A percentile compares a stretch with the other conserved stretches of the same genome.
Conservation (phyloP, 805 yeast species). For the Ogataea saltuana region DNA sequence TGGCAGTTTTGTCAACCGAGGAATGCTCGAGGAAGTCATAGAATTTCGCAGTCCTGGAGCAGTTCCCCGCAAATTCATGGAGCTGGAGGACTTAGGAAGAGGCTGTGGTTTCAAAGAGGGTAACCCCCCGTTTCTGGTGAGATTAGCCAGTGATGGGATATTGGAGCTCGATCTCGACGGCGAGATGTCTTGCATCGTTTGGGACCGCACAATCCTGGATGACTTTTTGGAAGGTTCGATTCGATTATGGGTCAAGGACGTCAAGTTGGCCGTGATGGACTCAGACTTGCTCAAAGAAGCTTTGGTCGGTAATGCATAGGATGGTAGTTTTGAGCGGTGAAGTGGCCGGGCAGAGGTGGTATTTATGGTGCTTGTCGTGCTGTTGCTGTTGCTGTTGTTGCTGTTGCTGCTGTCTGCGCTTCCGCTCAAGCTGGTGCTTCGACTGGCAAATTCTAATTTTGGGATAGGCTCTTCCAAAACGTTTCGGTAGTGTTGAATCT, state of each 20-base stretch:
- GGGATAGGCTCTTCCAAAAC: conserved; percentile 9
- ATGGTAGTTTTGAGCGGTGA: conserved; percentile 16
- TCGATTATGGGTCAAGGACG: neutral
- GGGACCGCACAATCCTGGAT: conserved; percentile 16
- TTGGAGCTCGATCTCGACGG: conserved; percentile 19
- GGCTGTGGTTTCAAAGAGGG: neutral
- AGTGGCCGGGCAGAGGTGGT: neutral
- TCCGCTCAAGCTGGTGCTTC: too few relatives aligned
- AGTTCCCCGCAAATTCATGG: conserved; percentile 2
- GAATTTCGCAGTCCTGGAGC: conserved; percentile 9
- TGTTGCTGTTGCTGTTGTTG: neutral
- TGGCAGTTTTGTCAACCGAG: conserved; percentile 16
- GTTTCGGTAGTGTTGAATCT: conserved; percentile 8
- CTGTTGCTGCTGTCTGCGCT: neutral
- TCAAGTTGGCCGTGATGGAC: conserved; percentile 3
- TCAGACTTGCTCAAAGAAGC: conserved; percentile 19
- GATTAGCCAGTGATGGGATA: conserved; percentile 8
- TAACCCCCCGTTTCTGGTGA: conserved; percentile 2
- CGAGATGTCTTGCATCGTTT: conserved; percentile 24
- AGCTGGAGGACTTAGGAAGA: conserved; percentile 9
- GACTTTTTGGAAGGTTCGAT: neutral
- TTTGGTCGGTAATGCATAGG: conserved; percentile 24
- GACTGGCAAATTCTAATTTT: conserved; percentile 10
- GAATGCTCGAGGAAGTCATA: conserved; percentile 15
- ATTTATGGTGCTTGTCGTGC: neutral